phyloP scores from a whole-genome alignment of 305 asterid genomes.

The Plantago rigida region DNA sequence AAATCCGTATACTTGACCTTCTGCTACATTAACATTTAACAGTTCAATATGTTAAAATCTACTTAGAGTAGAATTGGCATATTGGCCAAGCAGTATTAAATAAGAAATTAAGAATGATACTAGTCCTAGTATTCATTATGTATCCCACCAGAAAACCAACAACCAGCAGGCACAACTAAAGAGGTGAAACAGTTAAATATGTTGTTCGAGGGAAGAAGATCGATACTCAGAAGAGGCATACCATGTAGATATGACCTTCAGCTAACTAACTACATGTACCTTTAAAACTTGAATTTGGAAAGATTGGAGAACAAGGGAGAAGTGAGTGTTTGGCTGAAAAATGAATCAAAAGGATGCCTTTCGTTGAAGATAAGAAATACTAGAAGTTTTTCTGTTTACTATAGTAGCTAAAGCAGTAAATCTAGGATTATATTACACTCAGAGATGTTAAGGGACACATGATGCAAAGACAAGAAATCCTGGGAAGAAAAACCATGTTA shows the following conservation, averaged over 20 bases:
- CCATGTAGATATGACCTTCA: not conserved
- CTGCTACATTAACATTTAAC: constrained; percentile 27
- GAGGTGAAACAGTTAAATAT: not conserved
- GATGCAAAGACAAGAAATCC: no score
- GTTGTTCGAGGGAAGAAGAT: not conserved
- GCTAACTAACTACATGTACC: not conserved
- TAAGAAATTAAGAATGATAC: not conserved
- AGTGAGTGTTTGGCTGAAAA: no score
- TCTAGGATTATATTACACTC: no score
- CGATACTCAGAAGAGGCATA: not conserved
- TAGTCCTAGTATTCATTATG: no score
- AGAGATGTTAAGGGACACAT: no score
- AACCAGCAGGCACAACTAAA: not conserved
- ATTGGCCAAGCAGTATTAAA: not conserved
- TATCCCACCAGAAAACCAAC: not conserved
- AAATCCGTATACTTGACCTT: constrained; percentile 54
- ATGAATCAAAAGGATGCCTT: no score
- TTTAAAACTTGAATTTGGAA: no score
- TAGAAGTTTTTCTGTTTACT: no score
- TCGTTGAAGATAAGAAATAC: no score
- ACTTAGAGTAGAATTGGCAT: not conserved
- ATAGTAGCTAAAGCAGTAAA: no score
- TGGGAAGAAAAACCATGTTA: no score
- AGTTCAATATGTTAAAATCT: not conserved
- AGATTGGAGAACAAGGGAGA: no score